Conservation (phyloP, 257 asterid species). For the Leonotis leonurus region DNA sequence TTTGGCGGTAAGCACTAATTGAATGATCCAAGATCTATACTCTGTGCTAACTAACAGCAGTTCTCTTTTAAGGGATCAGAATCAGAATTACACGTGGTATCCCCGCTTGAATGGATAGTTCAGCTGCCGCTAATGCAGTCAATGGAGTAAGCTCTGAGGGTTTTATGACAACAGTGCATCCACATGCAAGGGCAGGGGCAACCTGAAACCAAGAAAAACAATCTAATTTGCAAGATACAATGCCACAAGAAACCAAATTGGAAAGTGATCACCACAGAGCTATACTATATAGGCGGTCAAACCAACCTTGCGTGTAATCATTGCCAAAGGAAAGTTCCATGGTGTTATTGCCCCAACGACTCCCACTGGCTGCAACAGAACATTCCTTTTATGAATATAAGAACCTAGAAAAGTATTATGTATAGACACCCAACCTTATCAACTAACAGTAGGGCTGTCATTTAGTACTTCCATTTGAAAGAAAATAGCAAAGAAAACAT, state of each 20-base stretch:
- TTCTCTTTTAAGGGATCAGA: conserved; percentile 12
- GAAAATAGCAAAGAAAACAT: background rate
- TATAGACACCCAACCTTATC: conserved; percentile 3
- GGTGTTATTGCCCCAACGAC: conserved; percentile 97
- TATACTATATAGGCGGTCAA: background rate
- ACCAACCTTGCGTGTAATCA: conserved; percentile 91
- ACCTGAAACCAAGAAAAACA: conserved; percentile 45
- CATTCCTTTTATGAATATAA: conserved; percentile 3
- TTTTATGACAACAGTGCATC: conserved; percentile 89
- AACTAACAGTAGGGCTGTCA: background rate
- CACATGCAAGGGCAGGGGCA: conserved; percentile 98
- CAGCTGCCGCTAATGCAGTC: conserved; percentile 97
- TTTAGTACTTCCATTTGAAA: background rate
- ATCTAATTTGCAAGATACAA: conserved; percentile 2
- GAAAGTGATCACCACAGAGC: conserved; percentile 5
- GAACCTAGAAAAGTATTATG: background rate
- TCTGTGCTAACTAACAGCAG: too few species aligned
- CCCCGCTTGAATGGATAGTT: conserved; percentile 95
- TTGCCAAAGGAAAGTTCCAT: conserved; percentile 98
- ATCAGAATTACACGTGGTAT: conserved; percentile 74
- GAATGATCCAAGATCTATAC: too few species aligned
- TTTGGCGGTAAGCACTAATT: conserved; percentile 3
- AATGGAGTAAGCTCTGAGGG: conserved; percentile 94
- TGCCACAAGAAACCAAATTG: background rate
- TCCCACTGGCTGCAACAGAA: conserved; percentile 84